A percentile compares a stretch with the other conserved stretches of the same genome.
Conservation (phyloP, 345 rosid genomes). For the Fremontodendron californicum region DNA sequence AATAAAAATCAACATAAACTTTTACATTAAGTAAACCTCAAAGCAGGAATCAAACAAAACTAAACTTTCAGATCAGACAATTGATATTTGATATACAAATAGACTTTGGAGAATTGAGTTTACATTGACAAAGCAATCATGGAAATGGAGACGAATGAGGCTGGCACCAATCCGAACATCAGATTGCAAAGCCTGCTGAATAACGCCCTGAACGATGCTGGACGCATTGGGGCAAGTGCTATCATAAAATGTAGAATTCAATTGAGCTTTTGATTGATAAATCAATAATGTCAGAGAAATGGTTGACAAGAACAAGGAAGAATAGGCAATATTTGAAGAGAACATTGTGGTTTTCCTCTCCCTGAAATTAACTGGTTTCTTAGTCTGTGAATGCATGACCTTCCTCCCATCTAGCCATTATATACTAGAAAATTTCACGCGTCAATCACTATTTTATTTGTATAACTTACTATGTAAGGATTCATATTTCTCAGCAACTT, state of each 20-base stretch:
- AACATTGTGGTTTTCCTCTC: not conserved
- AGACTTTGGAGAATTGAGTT: not conserved
- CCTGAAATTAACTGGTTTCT: not conserved
- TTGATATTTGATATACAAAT: too few relatives aligned
- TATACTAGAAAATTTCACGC: not conserved
- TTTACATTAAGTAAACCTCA: not conserved
- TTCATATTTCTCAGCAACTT: not conserved
- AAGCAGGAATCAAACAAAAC: not conserved
- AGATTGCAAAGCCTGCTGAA: slow-evolving; percentile 56
- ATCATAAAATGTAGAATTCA: slow-evolving; percentile 53
- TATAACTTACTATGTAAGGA: not conserved
- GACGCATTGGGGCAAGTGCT: slow-evolving; percentile 65
- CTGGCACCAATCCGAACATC: slow-evolving; percentile 71
- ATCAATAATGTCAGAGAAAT: not conserved
- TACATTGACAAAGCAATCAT: slow-evolving; percentile 82
- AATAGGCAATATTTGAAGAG: not conserved
- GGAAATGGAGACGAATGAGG: slow-evolving; percentile 79
- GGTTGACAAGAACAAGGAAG: not conserved
- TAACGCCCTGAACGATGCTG: slow-evolving; percentile 38
- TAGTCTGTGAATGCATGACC: not conserved
- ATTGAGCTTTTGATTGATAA: slow-evolving; percentile 32
- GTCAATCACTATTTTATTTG: not conserved
- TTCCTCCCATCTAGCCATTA: slow-evolving; percentile 1
- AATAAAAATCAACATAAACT: too few relatives aligned
- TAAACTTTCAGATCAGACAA: not conserved